Evolutionary conservation across 495 filamentous ascomycete species (phyloP).

Genomic region (Daldinia bambusicola): DNA sequence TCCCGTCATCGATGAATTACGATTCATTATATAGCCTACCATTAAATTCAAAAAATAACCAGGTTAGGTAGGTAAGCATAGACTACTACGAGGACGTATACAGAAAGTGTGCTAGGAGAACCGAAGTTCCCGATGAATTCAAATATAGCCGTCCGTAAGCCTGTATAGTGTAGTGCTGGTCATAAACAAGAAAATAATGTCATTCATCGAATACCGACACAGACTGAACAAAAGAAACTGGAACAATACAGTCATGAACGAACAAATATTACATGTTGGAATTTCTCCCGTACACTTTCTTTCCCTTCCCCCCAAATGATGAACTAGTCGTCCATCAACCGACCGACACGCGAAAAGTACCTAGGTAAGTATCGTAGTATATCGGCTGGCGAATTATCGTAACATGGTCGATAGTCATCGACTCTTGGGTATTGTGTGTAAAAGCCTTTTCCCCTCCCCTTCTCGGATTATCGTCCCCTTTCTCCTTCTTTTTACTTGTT

Average conservation of each 20-base stretch:
- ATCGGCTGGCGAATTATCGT: constrained; percentile 42
- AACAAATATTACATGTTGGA: constrained; percentile 63
- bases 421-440: constrained; percentile 43
- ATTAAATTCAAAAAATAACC: not conserved
- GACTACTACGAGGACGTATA: not conserved
- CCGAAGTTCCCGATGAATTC: constrained; percentile 8
- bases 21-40: not conserved
- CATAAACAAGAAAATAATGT: constrained; percentile 45
- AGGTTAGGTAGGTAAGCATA: not conserved
- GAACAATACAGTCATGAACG: constrained; percentile 51
- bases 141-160: constrained; percentile 8
- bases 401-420: constrained; percentile 36
- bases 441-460: constrained; percentile 12
- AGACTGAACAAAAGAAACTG: constrained; percentile 50
- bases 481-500: not conserved
- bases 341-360: constrained; percentile 26
- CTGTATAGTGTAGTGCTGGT: constrained; percentile 28
- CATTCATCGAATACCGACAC: constrained; percentile 47
- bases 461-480: constrained; percentile 5
- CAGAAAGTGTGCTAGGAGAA: not conserved
- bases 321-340: constrained; percentile 24
- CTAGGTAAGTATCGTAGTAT: constrained; percentile 32
- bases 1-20: not conserved
- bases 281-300: constrained; percentile 44
- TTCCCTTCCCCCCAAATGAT: constrained; percentile 24